Percentiles rank a stretch among this genome's conserved stretches.
phyloP scores from a whole-genome alignment of 176 grass and related monocot species.

The Aegilops longissima region DNA sequence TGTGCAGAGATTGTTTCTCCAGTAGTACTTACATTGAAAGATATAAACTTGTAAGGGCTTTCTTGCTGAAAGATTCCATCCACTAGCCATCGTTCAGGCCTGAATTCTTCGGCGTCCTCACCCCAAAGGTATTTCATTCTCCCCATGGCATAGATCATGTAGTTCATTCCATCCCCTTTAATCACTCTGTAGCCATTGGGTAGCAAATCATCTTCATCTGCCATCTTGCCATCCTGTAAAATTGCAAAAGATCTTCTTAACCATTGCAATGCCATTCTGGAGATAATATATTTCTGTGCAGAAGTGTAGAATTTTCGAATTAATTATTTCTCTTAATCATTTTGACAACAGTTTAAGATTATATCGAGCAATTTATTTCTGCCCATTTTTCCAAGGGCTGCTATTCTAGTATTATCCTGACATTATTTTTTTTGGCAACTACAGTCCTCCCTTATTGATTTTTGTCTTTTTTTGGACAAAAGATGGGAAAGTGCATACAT shows the following conservation, averaged over 20 bases:
- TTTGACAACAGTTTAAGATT: background rate
- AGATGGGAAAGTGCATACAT: background rate
- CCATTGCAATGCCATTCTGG: background rate
- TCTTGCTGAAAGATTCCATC: slow-evolving; percentile 56
- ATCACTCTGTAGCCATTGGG: slow-evolving; percentile 46
- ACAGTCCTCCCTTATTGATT: background rate
- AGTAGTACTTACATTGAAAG: slow-evolving; percentile 50
- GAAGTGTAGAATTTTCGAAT: background rate
- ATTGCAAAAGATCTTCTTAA: background rate
- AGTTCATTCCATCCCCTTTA: slow-evolving; percentile 48
- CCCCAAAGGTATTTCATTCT: slow-evolving; percentile 72
- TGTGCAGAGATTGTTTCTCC: background rate
- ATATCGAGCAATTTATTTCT: background rate
- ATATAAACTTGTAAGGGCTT: slow-evolving; percentile 62
- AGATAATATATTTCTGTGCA: background rate
- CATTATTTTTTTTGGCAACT: background rate
- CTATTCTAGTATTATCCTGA: background rate
- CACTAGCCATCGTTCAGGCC: slow-evolving; percentile 58
- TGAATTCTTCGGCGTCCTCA: slow-evolving; percentile 54
- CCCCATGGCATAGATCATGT: slow-evolving; percentile 64
- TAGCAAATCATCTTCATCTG: slow-evolving; percentile 49
- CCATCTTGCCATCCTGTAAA: slow-evolving; percentile 60
- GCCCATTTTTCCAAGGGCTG: background rate
- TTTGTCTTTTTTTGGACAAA: background rate
- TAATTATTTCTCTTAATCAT: background rate